Evolutionary conservation across 2,329 filamentous ascomycete genomes (phyloP), one percentile per base, ranked within the genome.

Genomic region (Didymella pinodella): DNA sequence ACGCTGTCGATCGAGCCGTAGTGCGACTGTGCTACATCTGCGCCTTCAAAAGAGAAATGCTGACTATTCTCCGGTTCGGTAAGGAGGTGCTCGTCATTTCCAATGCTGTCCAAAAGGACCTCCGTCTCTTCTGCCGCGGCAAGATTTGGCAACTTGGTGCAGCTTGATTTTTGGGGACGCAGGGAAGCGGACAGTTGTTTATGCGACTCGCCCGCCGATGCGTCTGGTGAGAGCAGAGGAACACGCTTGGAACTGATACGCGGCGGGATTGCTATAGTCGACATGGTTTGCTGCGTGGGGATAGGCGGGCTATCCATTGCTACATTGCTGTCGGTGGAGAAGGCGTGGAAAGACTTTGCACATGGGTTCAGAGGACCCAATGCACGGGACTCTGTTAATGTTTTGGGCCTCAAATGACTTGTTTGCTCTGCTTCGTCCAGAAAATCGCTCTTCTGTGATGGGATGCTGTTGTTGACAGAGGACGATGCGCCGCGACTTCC

Each of bases 201-300:
- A n/a, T 16, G 22, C n/a, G 28, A 11, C 28, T 48, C 44, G 16
- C 47, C n/a, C n/a, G 16, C 26, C 20, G 38, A 26, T 49, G 18
- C 26, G 22, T 43, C 47, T 31, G 34, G 46, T 4, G 44, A 53
- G 18, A 56, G 61, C 22, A 66, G 28, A 25, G 64, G 68, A n/a
- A 34, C 59, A 43, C 61, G 55, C 51, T 67, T 65, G 3, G 65
- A 68, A 38, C 66, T 65, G 2, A 55, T 60, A 2, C 65, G 65
- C 32, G 65, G 63, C 10, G 65, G 62, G 4, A 65, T 50, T 2
- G n/a, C 4, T 2, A 57, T 16, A 1, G 18, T n/a, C 20, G 38
- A 29, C 16, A 48, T 31, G 10, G 25, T 40, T 31, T 32, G 41
- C 8, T 45, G 59, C 36, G 59, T 61, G 7, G 43, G 31, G 22